phyloP scores from a whole-genome alignment of 352 stramenopile genomes.

The Phytopythium aichiense region DNA sequence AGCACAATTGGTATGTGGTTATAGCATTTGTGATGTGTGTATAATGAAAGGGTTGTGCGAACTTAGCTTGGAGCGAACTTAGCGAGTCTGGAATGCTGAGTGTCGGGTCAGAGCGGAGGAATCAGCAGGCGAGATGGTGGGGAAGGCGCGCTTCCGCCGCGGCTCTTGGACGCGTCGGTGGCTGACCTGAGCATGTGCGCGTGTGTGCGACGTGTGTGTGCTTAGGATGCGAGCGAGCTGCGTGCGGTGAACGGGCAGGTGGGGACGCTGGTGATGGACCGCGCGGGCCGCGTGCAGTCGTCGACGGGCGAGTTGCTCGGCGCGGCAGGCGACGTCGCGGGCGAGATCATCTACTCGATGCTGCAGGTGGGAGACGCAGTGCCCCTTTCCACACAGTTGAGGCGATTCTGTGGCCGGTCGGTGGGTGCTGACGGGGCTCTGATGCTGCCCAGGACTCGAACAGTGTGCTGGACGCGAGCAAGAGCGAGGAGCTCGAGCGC shows the following conservation, averaged over 20 bases:
- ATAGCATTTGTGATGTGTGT: too few relatives aligned
- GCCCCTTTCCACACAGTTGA: background rate
- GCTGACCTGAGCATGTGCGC: background rate
- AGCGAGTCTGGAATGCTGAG: too few relatives aligned
- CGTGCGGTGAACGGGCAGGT: slow-evolving; percentile 45
- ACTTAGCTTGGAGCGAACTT: too few relatives aligned
- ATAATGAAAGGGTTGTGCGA: too few relatives aligned
- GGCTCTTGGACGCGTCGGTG: background rate
- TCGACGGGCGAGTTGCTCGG: slow-evolving; percentile 56
- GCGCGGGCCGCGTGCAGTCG: slow-evolving; percentile 54
- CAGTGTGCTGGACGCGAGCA: slow-evolving; percentile 42
- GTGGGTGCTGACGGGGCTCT: background rate
- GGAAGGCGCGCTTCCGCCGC: background rate
- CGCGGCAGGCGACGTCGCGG: slow-evolving; percentile 40
- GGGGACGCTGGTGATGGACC: slow-evolving; percentile 60
- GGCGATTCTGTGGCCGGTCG: background rate
- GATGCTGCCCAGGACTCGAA: slow-evolving; percentile 38
- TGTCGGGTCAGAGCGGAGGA: too few relatives aligned
- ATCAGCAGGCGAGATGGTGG: background rate
- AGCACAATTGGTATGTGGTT: too few relatives aligned
- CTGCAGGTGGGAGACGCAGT: slow-evolving; percentile 34
- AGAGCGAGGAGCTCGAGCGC: slow-evolving; percentile 60
- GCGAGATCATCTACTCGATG: slow-evolving; percentile 63
- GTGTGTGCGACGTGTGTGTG: background rate
- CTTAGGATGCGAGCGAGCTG: slow-evolving; percentile 48